These are phyloP conservation scores for Colletotrichum musicola DNA, from an alignment of 2,329 filamentous ascomycete species.

Conservation along the genomic window DNA sequence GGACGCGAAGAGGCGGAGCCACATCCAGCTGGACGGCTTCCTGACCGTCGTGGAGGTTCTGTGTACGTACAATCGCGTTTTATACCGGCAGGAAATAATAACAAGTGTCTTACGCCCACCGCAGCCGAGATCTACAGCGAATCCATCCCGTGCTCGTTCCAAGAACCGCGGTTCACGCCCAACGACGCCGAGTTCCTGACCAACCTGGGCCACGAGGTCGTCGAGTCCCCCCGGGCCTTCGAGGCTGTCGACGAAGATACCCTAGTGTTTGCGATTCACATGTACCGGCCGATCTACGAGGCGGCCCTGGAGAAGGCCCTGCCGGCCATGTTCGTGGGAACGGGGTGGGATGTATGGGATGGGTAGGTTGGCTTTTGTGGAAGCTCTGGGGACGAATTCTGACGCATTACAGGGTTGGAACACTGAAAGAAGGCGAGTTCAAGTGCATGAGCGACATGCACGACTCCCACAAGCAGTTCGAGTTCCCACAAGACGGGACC, in stretches of 20 bases:
- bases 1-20: slow-evolving; percentile 60
- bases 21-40: slow-evolving; percentile 67
- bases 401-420: slow-evolving; percentile 18
- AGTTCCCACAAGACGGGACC: slow-evolving; percentile 54
- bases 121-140: slow-evolving; percentile 27
- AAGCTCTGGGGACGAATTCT: not conserved
- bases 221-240: slow-evolving; percentile 67
- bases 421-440: slow-evolving; percentile 44
- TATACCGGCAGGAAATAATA: not conserved
- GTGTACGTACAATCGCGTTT: slow-evolving; percentile 18
- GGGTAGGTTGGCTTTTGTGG: slow-evolving; percentile 50
- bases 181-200: slow-evolving; percentile 65
- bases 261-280: slow-evolving; percentile 73
- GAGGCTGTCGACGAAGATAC: slow-evolving; percentile 60
- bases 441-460: slow-evolving; percentile 50
- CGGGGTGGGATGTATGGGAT: slow-evolving; percentile 64
- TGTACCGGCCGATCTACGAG: slow-evolving; percentile 67
- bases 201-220: slow-evolving; percentile 65
- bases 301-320: slow-evolving; percentile 58
- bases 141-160: slow-evolving; percentile 61
- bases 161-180: slow-evolving; percentile 66
- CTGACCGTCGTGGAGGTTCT: slow-evolving; percentile 56
- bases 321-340: slow-evolving; percentile 71
- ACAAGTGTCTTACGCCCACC: not conserved
- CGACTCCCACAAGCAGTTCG: slow-evolving; percentile 45